Evolutionary conservation across 768 basidiomycete genomes (phyloP), one percentile per base, ranked within the genome.

Genomic region (Dendrothele bispora): DNA sequence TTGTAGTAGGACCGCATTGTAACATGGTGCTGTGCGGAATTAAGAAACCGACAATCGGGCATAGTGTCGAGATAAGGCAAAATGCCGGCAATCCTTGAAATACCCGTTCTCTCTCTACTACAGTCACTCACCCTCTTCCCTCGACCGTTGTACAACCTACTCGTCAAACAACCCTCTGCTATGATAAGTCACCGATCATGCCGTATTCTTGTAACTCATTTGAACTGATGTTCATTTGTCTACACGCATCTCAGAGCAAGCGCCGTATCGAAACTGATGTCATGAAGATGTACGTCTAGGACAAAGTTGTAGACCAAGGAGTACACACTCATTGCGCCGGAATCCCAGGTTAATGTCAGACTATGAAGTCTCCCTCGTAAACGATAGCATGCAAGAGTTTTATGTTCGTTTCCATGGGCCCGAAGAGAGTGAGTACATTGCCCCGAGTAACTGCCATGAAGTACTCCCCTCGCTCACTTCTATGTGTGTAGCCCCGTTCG

Each of bases 321-420:
- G 38, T 52, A 57, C 43, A 55, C 50, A 43, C 15, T 43, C 42
- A 30, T 30, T 38, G 38, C 10, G 38, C 15, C 35, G 11, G 15
- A 7, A 17, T 37, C 52, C 3, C 66, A 98, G 95, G 73, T 70
- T 98, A 60, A 98, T 98, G 93, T 95, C 93, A 14, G 97, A 99
- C 72, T 97, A 93, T 68, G 91, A 99, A 66, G 97, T 99, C 50
- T 91, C 83, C 32, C 84, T 99, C 60, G 91, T 98, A 47, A 98
- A 98, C 63, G 95, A 97, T 67, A 98, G 79, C 74, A 97, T 98
- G 91, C 91, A 95, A 64, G 97, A 99, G 73, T 98, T 99, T 76
- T 93, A 91, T 60, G 94, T 99, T 57, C 86, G 87, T 51, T 99
- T 99, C 75, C 80, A 88, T 56, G 95, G 95, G 17, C 95, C 95